Conservation (phyloP, 1,284 basidiomycete genomes). For the Ceratobasidium sp. region DNA sequence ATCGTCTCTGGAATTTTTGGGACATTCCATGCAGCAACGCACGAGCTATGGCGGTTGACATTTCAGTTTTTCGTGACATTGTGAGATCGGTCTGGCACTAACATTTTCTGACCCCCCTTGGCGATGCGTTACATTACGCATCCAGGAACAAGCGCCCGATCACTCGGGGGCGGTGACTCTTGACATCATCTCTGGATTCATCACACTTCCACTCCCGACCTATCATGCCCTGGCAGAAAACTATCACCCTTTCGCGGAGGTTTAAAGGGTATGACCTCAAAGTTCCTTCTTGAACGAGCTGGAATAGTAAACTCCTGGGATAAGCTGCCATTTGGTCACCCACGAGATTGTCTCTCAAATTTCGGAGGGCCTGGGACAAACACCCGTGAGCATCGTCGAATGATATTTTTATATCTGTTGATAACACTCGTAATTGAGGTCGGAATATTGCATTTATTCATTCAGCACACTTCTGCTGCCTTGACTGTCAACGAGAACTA, state of each 20-base stretch:
- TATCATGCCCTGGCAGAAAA: constrained; percentile 89
- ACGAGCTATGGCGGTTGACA: too few species aligned
- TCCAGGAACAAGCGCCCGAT: neutral
- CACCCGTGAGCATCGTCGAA: constrained; percentile 58
- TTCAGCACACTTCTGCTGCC: constrained; percentile 86
- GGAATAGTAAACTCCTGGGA: constrained; percentile 30
- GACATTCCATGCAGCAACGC: too few species aligned
- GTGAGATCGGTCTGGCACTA: too few species aligned
- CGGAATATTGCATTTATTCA: constrained; percentile 74
- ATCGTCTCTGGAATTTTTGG: too few species aligned
- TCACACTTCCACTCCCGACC: constrained; percentile 21
- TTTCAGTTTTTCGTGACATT: too few species aligned
- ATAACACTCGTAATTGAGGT: constrained; percentile 54
- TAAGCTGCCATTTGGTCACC: constrained; percentile 81
- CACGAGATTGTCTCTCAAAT: constrained; percentile 75
- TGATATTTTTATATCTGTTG: neutral
- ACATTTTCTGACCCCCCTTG: too few species aligned
- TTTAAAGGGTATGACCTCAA: constrained; percentile 57
- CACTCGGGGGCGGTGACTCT: neutral
- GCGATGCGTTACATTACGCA: too few species aligned
- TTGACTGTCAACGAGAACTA: constrained; percentile 87
- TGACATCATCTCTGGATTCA: neutral
- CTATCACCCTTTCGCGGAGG: constrained; percentile 68
- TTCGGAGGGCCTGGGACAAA: constrained; percentile 70
- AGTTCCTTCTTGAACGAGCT: neutral